Evolutionary conservation across 345 rosid genomes (phyloP).

Genomic region (Hibiscus trionum): DNA sequence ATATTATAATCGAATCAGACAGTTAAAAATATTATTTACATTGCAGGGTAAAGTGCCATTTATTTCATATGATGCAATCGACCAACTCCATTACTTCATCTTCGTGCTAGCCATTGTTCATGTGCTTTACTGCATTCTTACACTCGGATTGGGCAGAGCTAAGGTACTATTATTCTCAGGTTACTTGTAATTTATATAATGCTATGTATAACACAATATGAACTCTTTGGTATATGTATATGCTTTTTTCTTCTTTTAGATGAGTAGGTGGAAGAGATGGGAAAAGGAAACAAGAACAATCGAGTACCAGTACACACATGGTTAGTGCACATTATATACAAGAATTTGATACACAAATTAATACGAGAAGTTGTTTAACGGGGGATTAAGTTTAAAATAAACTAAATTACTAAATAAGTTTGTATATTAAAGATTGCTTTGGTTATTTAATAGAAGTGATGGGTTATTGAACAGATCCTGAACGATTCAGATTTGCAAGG

Average conservation of each 20-base stretch:
- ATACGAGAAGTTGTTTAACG: too few relatives aligned
- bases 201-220: too few relatives aligned
- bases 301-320: slow-evolving; percentile 72
- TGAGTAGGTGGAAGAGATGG: slow-evolving; percentile 89
- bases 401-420: too few relatives aligned
- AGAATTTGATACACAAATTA: too few relatives aligned
- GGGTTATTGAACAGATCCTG: slow-evolving; percentile 49
- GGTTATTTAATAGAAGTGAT: neutral
- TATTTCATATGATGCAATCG: slow-evolving; percentile 73
- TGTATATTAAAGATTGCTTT: neutral
- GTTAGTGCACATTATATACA: slow-evolving; percentile 15
- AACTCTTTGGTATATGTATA: too few relatives aligned
- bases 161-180: slow-evolving; percentile 39
- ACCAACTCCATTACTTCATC: slow-evolving; percentile 90
- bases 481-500: slow-evolving; percentile 87
- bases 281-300: slow-evolving; percentile 77
- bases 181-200: too few relatives aligned
- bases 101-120: slow-evolving; percentile 77
- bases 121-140: slow-evolving; percentile 64
- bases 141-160: slow-evolving; percentile 60
- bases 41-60: slow-evolving; percentile 75
- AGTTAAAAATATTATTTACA: too few relatives aligned
- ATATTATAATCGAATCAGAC: too few relatives aligned
- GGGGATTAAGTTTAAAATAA: too few relatives aligned
- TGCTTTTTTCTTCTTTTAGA: slow-evolving; percentile 26